phyloP scores from a whole-genome alignment of 208 protist species.

The Wallacemonas sp. region DNA sequence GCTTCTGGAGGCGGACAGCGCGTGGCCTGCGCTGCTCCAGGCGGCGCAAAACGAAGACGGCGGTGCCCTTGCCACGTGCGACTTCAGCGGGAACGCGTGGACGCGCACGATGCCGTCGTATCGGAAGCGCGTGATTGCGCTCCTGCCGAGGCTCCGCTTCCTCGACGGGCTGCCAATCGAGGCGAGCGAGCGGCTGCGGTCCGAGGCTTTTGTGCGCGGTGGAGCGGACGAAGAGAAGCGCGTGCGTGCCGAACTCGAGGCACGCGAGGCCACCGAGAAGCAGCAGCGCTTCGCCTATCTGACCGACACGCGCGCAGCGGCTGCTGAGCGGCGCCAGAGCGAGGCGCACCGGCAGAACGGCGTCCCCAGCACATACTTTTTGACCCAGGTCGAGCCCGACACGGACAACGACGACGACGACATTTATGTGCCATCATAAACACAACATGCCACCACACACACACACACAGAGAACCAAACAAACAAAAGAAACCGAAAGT shows the following conservation, averaged over 20 bases:
- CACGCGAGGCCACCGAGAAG: conserved; percentile 24
- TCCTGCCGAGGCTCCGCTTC: conserved; percentile 52
- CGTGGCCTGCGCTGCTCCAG: conserved; percentile 17
- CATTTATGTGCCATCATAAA: conserved; percentile 26
- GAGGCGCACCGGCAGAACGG: conserved; percentile 13
- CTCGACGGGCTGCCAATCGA: conserved; percentile 80
- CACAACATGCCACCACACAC: not conserved
- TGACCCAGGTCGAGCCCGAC: conserved; percentile 12
- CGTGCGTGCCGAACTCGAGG: conserved; percentile 31
- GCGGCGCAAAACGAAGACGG: not conserved
- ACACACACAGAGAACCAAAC: not conserved
- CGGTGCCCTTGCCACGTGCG: conserved; percentile 12
- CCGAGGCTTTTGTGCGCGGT: conserved; percentile 63
- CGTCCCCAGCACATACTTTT: conserved; percentile 22
- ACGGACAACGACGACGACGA: conserved; percentile 20
- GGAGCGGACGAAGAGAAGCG: conserved; percentile 48
- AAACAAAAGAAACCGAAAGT: not conserved
- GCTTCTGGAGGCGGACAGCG: conserved; percentile 23
- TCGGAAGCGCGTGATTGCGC: conserved; percentile 77
- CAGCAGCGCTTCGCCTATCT: conserved; percentile 49
- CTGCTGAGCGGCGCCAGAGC: not conserved
- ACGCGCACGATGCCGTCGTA: conserved; percentile 53
- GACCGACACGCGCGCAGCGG: conserved; percentile 19
- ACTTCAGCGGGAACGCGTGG: conserved; percentile 80
- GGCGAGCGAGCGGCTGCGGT: conserved; percentile 62